Base-by-base conservation (phyloP, 176 grass and related monocot species). In the Aechmea fasciata region DNA sequence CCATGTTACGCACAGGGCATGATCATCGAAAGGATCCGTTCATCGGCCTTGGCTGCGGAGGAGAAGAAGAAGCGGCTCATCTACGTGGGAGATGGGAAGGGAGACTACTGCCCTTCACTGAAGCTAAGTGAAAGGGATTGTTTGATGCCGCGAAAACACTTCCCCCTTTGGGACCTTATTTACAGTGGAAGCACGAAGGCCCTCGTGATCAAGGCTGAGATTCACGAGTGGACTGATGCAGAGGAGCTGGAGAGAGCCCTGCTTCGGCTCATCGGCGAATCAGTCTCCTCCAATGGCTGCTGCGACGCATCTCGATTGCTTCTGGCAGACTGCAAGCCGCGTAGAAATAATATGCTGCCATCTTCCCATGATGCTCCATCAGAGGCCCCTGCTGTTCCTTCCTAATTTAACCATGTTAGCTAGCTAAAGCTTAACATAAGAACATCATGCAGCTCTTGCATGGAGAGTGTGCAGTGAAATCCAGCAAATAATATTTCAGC, bases 71-170 rank as follows among this genome's bases (percentile, higher is more conserved):
- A 47, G 8, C 18, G 63, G 51, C 50, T 81, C 63, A 64, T 95
- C 75, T 95, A 95, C 51, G 65, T 95, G 5, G 87, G 91, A 66
- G 87, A 95, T 51, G 91, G 91, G 10, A 82, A 70, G 66, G 90
- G 90, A 11, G 83, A 95, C 65, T 90, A 95, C 65, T 95, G 91
- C 57, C 91, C 91, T 11, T 80, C 78, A 26, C 77, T 90, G 13
- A 84, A 90, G 69, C 86, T 95, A 17, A 67, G 72, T 11, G 74
- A 95, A 75, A 77, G 75, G 77, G 91, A 95, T 71, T 72, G 80
- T 64, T 77, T 95, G 68, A 90, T 95, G 91, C 84, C 91, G 20
- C 89, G 85, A 80, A 85, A 95, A 71, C 79, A 87, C 1, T 87
- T 87, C 62, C 84, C 83, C 24, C 75, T 95, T 0, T 90, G 80